Evolutionary conservation across 1,139 yeast genomes (phyloP), one percentile per base, ranked within the genome.

Genomic region (Scheffersomyces insectosa): DNA sequence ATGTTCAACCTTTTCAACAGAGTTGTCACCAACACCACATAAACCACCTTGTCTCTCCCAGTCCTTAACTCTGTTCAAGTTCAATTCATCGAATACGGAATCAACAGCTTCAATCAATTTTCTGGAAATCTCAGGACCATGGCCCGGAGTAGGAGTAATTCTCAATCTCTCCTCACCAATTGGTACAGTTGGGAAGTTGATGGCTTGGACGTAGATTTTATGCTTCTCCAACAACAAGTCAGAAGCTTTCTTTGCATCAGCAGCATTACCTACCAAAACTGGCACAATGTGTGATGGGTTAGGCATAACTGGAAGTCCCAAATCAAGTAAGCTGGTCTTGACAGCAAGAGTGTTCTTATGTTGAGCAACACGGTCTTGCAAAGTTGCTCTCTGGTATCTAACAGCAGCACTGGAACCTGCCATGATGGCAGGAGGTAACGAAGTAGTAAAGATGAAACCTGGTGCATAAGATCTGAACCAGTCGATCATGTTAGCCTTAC

Each of bases 121-220:
- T 62, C 90, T 88, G 46, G 93, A 79, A 44, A 88, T 76, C 49
- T 85, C 86, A 45, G 82, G 76, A 28, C 82, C 80, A 66, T 93
- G 99, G 43, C 97, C 98, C 34, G 99, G 99, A 35, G 99, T 91
- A 42, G 99, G 98, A 14, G 99, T 93, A 61, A 93, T 85, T 70
- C 99, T 83, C 62, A 93, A 80, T 65, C 99, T 83, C 72, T 93
- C 99, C 53, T 90, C 85, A 48, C 99, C 99, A 59, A 88, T 85
- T 33, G 97, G 87, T 45, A 93, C 99, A 25, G 99, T 93, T 44
- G 99, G 99, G 82, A 87, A 93, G 72, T 93, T 93, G 66, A 93
- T 93, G 42, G 98, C 97, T 71, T 93, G 99, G 40, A 95, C 99
- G 62, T 93, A 93, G 62, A 93, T 91, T 55, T 80, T 77, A 69